Base-by-base conservation (phyloP, 345 rosid genomes). In the Combretum micranthum region DNA sequence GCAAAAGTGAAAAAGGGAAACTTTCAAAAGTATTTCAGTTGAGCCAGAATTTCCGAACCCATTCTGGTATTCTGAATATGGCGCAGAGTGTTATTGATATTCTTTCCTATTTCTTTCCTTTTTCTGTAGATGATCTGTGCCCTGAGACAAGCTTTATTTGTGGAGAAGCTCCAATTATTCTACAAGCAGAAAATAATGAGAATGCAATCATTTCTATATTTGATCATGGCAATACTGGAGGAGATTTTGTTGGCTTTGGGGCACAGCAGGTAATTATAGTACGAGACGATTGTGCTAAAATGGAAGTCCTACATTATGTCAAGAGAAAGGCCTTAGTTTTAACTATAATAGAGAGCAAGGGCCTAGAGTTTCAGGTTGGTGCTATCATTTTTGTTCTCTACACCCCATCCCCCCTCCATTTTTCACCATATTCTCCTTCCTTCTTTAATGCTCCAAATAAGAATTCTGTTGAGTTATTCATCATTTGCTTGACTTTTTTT, bases 31-130 rank as follows among this genome's bases (percentile, higher is more conserved):
- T 17, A 22, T 71, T 73, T 51, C 70, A 65, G n/a, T 62, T 83
- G 75, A 66, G 59, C 61, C 82, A 76, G 55, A 80, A 83, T 62
- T 78, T 80, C 43, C 81, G 83, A 8, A 77, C 82, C 19, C 86
- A 80, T 69, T 65, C 53, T 54, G 80, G 80, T 51, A 72, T 83
- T 16, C 63, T 83, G 14, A 72, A 74, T 45, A 49, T 83, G 62
- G 80, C 83, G 3, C 85, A 80, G 50, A 83, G 83, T 56, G 63
- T 83, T 17, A 69, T 73, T 11, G 80, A 80, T 18, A 74, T 80
- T 22, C 75, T 83, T 50, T 74, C 64, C 50, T 63, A 16, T 53
- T 83, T 64, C 55, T 83, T 83, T 60, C 80, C 67, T 1, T 47
- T n/a, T 11, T 68, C 32, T 22, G 15, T 80, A 43, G 82, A 77